phyloP scores from a whole-genome alignment of 2,329 filamentous ascomycete species.

The Dactylellina parvicollis region DNA sequence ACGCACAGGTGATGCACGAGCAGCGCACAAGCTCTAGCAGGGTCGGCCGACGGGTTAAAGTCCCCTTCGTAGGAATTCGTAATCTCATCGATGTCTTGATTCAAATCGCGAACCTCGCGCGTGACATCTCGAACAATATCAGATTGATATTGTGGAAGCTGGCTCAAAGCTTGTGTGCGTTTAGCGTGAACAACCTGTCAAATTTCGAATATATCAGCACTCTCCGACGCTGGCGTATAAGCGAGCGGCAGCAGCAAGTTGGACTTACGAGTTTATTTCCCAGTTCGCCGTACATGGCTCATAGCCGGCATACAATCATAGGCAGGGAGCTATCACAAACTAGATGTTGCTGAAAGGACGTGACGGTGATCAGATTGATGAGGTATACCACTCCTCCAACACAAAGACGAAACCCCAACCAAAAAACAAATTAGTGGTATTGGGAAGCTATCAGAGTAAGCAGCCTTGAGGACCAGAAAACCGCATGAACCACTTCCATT shows the following conservation, averaged over 20 bases:
- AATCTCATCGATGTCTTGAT: conserved; percentile 82
- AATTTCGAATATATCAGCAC: conserved; percentile 53
- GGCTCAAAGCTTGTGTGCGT: conserved; percentile 83
- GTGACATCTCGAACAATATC: conserved; percentile 88
- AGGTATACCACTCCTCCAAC: too few relatives aligned
- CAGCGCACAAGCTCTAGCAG: conserved; percentile 84
- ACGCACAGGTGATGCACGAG: conserved; percentile 95
- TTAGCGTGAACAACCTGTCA: conserved; percentile 91
- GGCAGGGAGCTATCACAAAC: neutral
- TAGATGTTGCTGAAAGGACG: neutral
- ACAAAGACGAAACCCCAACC: too few relatives aligned
- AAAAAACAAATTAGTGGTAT: too few relatives aligned
- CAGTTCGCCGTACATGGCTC: conserved; percentile 82
- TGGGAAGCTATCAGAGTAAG: too few relatives aligned
- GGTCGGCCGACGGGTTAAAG: conserved; percentile 85
- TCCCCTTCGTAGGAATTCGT: conserved; percentile 83
- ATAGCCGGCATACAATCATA: neutral
- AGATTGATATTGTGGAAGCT: conserved; percentile 90
- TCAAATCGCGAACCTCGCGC: conserved; percentile 90
- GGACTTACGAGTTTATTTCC: conserved; percentile 79
- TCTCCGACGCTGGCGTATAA: neutral
- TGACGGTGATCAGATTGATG: too few relatives aligned
- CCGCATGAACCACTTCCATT: too few relatives aligned
- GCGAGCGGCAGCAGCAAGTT: conserved; percentile 10
- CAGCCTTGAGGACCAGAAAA: too few relatives aligned